Evolutionary conservation across 352 stramenopile genomes (phyloP).

Genomic region (Plasmopara viticola): DNA sequence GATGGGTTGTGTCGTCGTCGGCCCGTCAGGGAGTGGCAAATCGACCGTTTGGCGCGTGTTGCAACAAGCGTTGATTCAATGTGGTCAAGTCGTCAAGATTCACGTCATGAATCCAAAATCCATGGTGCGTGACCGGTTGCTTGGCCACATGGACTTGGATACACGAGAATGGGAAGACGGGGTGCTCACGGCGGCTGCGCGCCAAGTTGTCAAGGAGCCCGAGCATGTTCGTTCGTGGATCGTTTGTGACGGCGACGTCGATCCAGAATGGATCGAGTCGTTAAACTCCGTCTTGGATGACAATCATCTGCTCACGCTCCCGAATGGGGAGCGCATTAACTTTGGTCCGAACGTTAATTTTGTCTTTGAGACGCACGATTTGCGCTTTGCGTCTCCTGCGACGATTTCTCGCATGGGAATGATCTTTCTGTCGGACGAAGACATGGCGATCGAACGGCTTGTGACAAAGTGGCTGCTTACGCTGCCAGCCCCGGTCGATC

Average conservation of each 20-base stretch:
- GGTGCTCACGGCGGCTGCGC: constrained; percentile 89
- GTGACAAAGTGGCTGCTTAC: constrained; percentile 78
- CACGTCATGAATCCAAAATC: constrained; percentile 96
- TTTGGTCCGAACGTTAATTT: constrained; percentile 96
- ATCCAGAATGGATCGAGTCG: constrained; percentile 95
- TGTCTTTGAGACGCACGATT: constrained; percentile 94
- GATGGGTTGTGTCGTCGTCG: constrained; percentile 93
- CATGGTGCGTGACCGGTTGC: constrained; percentile 87
- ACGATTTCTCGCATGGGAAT: constrained; percentile 96
- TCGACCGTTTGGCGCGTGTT: constrained; percentile 92
- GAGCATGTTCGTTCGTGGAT: constrained; percentile 90
- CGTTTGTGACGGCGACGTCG: constrained; percentile 94
- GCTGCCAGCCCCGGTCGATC: constrained; percentile 15
- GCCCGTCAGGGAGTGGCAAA: constrained; percentile 90
- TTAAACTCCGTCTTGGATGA: constrained; percentile 95
- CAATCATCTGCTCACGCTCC: constrained; percentile 94
- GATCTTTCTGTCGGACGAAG: constrained; percentile 94
- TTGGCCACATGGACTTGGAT: constrained; percentile 93
- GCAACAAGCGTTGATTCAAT: constrained; percentile 80
- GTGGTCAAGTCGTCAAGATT: constrained; percentile 83
- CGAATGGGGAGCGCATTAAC: constrained; percentile 94
- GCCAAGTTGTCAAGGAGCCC: constrained; percentile 88
- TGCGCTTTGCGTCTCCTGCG: constrained; percentile 92
- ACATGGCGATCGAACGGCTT: constrained; percentile 71
- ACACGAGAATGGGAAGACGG: constrained; percentile 94